Evolutionary conservation across 345 rosid species (phyloP).

Genomic region (Raphanus raphanistrum): DNA sequence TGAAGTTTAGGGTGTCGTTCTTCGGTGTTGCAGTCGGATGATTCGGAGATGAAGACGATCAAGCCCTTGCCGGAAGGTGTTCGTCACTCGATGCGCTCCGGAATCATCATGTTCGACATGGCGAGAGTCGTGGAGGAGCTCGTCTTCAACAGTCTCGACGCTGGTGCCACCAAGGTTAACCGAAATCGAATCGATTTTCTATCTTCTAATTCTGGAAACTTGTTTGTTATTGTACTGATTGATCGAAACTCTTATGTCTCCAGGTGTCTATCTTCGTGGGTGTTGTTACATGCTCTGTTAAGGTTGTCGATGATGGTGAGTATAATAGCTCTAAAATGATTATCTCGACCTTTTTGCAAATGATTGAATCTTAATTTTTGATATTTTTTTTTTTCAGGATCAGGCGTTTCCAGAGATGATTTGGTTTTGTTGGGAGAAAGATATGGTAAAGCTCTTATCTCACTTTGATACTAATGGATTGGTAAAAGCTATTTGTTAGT

Average conservation of each 20-base stretch:
- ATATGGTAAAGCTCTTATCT: conserved; percentile 55
- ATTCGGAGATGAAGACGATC: conserved; percentile 47
- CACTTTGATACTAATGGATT: not conserved
- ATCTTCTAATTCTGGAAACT: not conserved
- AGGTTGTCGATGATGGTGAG: conserved; percentile 90
- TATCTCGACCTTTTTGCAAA: not conserved
- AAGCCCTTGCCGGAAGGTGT: conserved; percentile 59
- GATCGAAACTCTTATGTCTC: conserved; percentile 7
- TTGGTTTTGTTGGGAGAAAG: conserved; percentile 80
- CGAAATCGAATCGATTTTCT: conserved; percentile 11
- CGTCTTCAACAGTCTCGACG: conserved; percentile 82
- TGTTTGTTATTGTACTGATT: not conserved
- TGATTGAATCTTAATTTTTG: conserved; percentile 8
- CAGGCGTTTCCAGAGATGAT: conserved; percentile 84
- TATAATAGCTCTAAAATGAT: not conserved
- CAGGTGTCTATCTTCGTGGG: conserved; percentile 76
- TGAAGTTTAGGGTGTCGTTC: conserved; percentile 8
- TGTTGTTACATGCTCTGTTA: conserved; percentile 58
- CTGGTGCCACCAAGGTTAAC: conserved; percentile 74
- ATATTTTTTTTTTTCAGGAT: conserved; percentile 49
- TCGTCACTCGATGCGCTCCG: conserved; percentile 76
- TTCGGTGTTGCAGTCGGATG: not conserved
- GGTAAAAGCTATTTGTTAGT: conserved; percentile 4
- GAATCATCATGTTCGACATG: conserved; percentile 65
- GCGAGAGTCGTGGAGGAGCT: conserved; percentile 89